Base-by-base conservation (phyloP, 495 filamentous ascomycete species). In the Viridothelium virens region DNA sequence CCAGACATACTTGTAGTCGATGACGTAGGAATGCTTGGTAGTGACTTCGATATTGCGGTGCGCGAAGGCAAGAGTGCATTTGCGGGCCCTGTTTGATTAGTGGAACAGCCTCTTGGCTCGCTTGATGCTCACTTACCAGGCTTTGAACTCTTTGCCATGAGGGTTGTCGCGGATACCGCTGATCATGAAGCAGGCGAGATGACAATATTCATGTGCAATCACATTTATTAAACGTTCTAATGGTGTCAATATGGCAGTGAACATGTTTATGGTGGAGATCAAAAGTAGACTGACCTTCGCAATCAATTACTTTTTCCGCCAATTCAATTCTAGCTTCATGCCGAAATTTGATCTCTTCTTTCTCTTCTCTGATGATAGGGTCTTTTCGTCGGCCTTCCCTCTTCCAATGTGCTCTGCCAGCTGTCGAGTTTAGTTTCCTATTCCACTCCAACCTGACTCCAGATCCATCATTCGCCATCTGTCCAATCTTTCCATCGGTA, bases 171-270 rank as follows among this genome's bases (percentile, higher is more conserved):
- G 81, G 33, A 89, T 77, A 16, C 85, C 81, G 39, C 81, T 84
- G 62, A 97, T 80, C 81, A 97, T 91, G 75, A 89, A 95, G 71
- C 89, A 92, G 38, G 90, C 87, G 1, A 97, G 80, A 73, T 98
- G 94, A 76, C 93, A 97, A 79, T 91, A 98, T 69, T 98, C 94
- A 75, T 98, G 94, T 2, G 92, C 91, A 31, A 97, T 71, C 0
- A 90, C 90, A 74, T 96, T 96, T 61, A 92, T 79, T 31, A 98
- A 81, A 31, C 91, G 86, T 56, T 90, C 79, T 71, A 31, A 9
- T 34, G 10, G 53, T 11, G 53, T 59, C 31, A 59, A 34, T 14
- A 33, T 5, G n/a, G 36, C n/a, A 53, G 39, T 25, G 25, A 25
- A 25, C 59, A 71, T 12, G 1, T 18, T 14, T 66, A 38, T n/a